A percentile compares a stretch with the other conserved stretches of the same genome.
These are phyloP conservation scores for Cucumis cinereus DNA, from an alignment of 306 rosid genomes.

Conservation along the genomic window DNA sequence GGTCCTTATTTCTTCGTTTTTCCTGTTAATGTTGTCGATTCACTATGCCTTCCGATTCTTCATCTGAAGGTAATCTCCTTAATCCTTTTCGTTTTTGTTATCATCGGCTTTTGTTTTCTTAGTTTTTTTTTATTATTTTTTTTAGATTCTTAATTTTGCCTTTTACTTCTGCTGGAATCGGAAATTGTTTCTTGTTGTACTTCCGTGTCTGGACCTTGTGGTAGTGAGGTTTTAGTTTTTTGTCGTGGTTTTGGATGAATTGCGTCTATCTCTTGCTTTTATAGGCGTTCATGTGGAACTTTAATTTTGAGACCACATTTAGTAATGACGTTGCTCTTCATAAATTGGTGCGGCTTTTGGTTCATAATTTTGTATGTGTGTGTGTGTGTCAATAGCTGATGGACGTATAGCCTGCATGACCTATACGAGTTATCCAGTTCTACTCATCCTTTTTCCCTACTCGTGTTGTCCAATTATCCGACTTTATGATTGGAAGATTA, in stretches of 20 bases:
- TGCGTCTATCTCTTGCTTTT: neutral
- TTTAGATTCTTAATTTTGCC: neutral
- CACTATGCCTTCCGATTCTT: conserved; percentile 49
- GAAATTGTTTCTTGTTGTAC: neutral
- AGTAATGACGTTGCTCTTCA: neutral
- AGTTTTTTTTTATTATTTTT: neutral
- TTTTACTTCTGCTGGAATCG: neutral
- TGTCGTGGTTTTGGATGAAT: neutral
- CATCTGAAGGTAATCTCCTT: conserved; percentile 40
- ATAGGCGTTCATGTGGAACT: neutral
- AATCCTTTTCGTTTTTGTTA: neutral
- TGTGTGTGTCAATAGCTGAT: neutral
- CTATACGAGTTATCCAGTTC: neutral
- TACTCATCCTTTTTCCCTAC: neutral
- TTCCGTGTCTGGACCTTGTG: neutral
- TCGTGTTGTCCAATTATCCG: neutral
- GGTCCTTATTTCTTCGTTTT: conserved; percentile 19
- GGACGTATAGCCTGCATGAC: neutral
- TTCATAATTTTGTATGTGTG: neutral
- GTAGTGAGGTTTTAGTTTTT: neutral
- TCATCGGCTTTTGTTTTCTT: neutral
- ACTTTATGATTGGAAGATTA: neutral
- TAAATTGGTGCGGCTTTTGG: neutral
- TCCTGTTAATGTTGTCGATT: conserved; percentile 38
- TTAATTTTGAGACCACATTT: neutral